Conservation (phyloP, 345 rosid species). For the Rubroshorea leprosula region DNA sequence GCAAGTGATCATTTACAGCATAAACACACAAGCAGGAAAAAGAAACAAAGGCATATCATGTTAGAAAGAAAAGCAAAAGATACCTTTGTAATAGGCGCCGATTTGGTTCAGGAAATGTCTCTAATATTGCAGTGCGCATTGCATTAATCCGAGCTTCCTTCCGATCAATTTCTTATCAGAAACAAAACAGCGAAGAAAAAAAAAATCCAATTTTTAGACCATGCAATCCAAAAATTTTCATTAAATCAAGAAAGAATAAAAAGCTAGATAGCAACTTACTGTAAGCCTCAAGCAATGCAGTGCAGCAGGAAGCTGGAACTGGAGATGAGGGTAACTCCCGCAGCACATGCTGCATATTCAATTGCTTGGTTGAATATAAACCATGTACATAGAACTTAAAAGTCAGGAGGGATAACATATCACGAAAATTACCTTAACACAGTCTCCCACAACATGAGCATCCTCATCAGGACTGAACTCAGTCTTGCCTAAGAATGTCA, state of each 20-base stretch:
- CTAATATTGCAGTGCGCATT: slow-evolving; percentile 78
- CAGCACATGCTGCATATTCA: slow-evolving; percentile 70
- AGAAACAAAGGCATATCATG: not conserved
- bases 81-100: slow-evolving; percentile 89
- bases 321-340: slow-evolving; percentile 99
- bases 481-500: slow-evolving; percentile 55
- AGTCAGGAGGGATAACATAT: slow-evolving; percentile 10
- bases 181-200: slow-evolving; percentile 8
- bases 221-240: not conserved
- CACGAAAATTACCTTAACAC: slow-evolving; percentile 68
- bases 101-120: slow-evolving; percentile 98
- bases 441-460: slow-evolving; percentile 97
- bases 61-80: slow-evolving; percentile 3
- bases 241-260: not conserved
- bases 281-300: slow-evolving; percentile 92
- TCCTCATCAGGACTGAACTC: slow-evolving; percentile 87
- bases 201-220: not conserved
- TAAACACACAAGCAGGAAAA: not conserved
- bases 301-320: slow-evolving; percentile 95
- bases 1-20: not conserved
- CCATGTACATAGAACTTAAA: slow-evolving; percentile 9
- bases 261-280: slow-evolving; percentile 48
- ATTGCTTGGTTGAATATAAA: slow-evolving; percentile 22
- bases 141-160: slow-evolving; percentile 81
- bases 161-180: slow-evolving; percentile 69